phyloP scores from a whole-genome alignment of 176 grass and related monocot genomes.

The Pontederia crassipes region DNA sequence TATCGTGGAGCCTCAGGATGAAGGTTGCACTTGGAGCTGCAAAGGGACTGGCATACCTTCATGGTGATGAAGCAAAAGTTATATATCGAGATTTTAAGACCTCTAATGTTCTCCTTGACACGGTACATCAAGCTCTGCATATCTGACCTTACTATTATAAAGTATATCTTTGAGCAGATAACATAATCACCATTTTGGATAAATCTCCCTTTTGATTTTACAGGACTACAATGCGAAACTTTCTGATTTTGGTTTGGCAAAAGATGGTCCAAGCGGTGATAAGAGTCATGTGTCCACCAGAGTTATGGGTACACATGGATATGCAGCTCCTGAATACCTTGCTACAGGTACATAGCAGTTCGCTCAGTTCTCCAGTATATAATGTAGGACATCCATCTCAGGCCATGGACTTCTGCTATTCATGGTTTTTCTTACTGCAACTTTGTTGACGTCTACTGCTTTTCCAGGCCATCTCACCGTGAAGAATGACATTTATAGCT shows the following conservation, averaged over 20 bases:
- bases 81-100: conserved; percentile 96
- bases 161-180: neutral
- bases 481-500: conserved; percentile 81
- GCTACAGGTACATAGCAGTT: conserved; percentile 50
- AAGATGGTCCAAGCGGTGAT: conserved; percentile 84
- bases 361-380: too few relatives aligned
- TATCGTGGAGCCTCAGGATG: conserved; percentile 69
- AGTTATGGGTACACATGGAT: conserved; percentile 88
- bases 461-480: conserved; percentile 70
- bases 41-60: conserved; percentile 77
- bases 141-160: conserved; percentile 4
- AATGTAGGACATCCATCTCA: too few relatives aligned
- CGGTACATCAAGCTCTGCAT: conserved; percentile 28
- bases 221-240: conserved; percentile 90
- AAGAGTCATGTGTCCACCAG: conserved; percentile 93
- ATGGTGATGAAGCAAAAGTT: conserved; percentile 70
- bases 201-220: conserved; percentile 8
- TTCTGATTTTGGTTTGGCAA: conserved; percentile 87
- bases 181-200: neutral
- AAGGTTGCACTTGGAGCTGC: conserved; percentile 75
- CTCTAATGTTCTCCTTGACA: conserved; percentile 87
- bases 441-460: too few relatives aligned
- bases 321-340: conserved; percentile 89
- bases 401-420: too few relatives aligned
- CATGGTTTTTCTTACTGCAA: too few relatives aligned